phyloP scores from a whole-genome alignment of 2,329 filamentous ascomycete genomes.

The Aspergillus awamori region DNA sequence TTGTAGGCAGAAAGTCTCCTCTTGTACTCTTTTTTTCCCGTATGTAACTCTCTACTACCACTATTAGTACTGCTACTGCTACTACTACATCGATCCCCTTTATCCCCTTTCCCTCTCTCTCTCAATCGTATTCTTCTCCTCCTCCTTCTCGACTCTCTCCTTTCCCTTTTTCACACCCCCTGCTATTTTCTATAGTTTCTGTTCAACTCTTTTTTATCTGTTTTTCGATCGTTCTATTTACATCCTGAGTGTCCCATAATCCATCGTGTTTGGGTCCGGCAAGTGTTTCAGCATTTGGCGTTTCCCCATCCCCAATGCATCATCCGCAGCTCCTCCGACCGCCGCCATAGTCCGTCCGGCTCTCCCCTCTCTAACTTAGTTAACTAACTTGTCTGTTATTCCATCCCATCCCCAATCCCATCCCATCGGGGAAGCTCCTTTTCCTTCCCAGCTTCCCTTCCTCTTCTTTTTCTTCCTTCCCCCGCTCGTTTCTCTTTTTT shows the following conservation, averaged over 20 bases:
- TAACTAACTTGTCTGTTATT: not conserved
- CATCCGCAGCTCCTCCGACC: slow-evolving; percentile 33
- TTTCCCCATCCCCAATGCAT: slow-evolving; percentile 32
- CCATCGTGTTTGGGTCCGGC: not conserved
- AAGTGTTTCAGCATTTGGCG: slow-evolving; percentile 14
- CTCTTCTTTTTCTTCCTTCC: not conserved
- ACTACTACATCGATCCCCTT: too few relatives aligned
- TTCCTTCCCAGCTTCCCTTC: not conserved
- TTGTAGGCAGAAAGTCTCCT: too few relatives aligned
- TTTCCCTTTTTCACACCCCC: slow-evolving; percentile 7
- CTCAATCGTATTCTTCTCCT: not conserved
- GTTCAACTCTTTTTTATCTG: slow-evolving; percentile 6
- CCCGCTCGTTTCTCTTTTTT: not conserved
- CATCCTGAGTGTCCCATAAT: slow-evolving; percentile 8
- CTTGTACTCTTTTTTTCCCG: slow-evolving; percentile 9
- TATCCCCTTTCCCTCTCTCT: not conserved
- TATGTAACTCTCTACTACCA: slow-evolving; percentile 3
- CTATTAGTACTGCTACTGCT: too few relatives aligned
- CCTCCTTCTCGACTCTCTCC: not conserved
- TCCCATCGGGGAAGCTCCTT: slow-evolving; percentile 1
- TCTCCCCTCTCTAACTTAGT: not conserved
- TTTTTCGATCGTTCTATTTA: slow-evolving; percentile 12
- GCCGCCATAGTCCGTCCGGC: slow-evolving; percentile 36
- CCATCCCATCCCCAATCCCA: not conserved
- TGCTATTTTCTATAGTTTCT: slow-evolving; percentile 12